phyloP scores from a whole-genome alignment of 2,329 filamentous ascomycete species.

The Colletotrichum sansevieriae region DNA sequence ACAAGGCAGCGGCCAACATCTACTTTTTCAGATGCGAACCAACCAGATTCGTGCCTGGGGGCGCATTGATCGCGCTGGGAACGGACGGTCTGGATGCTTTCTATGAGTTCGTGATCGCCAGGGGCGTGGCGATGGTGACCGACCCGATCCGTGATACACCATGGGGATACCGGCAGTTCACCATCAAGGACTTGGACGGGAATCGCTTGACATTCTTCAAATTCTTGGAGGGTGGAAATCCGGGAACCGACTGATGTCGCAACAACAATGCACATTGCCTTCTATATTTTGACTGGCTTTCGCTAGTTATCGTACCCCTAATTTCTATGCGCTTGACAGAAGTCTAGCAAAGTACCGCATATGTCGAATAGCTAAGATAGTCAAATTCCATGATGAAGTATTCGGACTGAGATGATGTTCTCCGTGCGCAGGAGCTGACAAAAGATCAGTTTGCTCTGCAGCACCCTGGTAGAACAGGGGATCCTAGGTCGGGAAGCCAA shows the following conservation, averaged over 20 bases:
- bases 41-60: background rate
- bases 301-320: background rate
- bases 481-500: constrained; percentile 43
- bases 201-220: constrained; percentile 30
- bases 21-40: constrained; percentile 19
- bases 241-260: constrained; percentile 13
- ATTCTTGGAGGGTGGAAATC: constrained; percentile 29
- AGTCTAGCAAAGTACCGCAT: background rate
- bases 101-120: background rate
- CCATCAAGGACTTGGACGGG: constrained; percentile 19
- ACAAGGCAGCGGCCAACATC: constrained; percentile 28
- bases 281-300: background rate
- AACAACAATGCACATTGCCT: background rate
- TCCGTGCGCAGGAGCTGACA: background rate
- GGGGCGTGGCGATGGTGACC: background rate
- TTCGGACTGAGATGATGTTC: background rate
- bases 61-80: constrained; percentile 18
- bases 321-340: background rate
- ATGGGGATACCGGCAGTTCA: constrained; percentile 28
- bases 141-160: constrained; percentile 21
- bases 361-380: background rate
- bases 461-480: constrained; percentile 39
- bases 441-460: background rate
- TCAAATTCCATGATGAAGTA: too few relatives aligned
- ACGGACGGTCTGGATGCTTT: constrained; percentile 16